Evolutionary conservation across 2,329 filamentous ascomycete species (phyloP), one percentile per base, ranked within the genome.

Genomic region (Trichophyton equinum): DNA sequence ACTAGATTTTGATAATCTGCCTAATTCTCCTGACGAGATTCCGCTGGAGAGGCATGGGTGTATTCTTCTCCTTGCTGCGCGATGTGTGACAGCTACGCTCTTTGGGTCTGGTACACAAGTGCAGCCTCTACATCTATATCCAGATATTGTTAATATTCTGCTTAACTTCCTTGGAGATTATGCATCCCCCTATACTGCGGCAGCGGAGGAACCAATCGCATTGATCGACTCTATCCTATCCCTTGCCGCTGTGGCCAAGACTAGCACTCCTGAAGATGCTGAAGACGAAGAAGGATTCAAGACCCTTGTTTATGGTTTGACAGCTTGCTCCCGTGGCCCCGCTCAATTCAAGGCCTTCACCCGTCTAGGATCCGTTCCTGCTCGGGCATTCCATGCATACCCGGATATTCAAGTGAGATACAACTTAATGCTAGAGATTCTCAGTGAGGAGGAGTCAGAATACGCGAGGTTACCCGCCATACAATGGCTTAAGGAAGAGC

Each of bases 401-500:
- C 79, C 81, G 3, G 79, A 79, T 8, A 75, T 79, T 30, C 67
- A 75, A 5, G 76, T 77, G 0, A 77, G 81, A 2, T 74, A 82
- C 36, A 78, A 78, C 3, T 77, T 83, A 64, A 81, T 84, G 59
- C 75, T 77, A 3, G 78, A 79, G 51, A 80, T 81, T 2, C 72
- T 84, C 2, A 78, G 82, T 63, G 75, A 82, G 57, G 79, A 79
- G 18, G 75, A 76, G 0, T 78, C 81, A 62, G 76, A 79, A 53
- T 80, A 81, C 15, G 76, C 82, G 42, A 82, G 81, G 65, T 80
- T 81, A 40, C 79, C 78, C 47, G 82, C 82, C 2, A 78, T 85
- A 4, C 77, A 79, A 38, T 85, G 82, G 82, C 72, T 85, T 38
- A 85, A 84, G 67, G 76, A 81, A 46, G 82, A 84, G 67, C 79